A percentile compares a stretch with the other conserved stretches of the same genome.
Evolutionary conservation across 2,329 filamentous ascomycete genomes (phyloP).

Genomic region (Trichoderma gracile): DNA sequence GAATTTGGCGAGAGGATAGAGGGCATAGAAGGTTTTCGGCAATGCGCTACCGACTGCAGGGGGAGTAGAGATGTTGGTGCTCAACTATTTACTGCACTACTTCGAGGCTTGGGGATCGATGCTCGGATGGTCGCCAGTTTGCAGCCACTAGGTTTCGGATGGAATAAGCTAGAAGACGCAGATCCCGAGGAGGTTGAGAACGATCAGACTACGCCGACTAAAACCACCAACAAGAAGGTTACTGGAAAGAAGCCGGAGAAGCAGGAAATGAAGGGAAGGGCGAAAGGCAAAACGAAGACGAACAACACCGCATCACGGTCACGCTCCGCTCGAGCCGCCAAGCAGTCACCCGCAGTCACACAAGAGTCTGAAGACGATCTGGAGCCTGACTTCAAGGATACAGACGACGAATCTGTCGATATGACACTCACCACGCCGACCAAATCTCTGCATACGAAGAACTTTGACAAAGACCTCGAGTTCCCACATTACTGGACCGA

Average conservation of each 20-base stretch:
- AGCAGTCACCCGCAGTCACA: slow-evolving; percentile 10
- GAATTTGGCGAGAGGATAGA: slow-evolving; percentile 79
- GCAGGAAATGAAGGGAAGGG: slow-evolving; percentile 28
- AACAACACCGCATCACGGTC: not conserved
- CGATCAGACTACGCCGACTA: slow-evolving; percentile 24
- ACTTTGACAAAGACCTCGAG: slow-evolving; percentile 73
- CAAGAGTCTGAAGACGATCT: slow-evolving; percentile 54
- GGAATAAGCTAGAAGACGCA: slow-evolving; percentile 83
- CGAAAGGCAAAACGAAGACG: slow-evolving; percentile 28
- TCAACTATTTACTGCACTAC: slow-evolving; percentile 83
- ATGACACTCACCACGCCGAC: slow-evolving; percentile 48
- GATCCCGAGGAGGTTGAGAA: slow-evolving; percentile 47
- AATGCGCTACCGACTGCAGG: slow-evolving; percentile 65
- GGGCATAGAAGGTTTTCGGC: slow-evolving; percentile 67
- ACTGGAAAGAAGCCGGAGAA: slow-evolving; percentile 23
- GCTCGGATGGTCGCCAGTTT: slow-evolving; percentile 80
- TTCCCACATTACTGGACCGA: slow-evolving; percentile 95
- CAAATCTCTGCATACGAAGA: slow-evolving; percentile 42
- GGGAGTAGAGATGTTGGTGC: slow-evolving; percentile 87
- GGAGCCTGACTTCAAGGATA: slow-evolving; percentile 45
- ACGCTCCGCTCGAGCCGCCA: slow-evolving; percentile 26
- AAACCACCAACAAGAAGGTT: slow-evolving; percentile 22
- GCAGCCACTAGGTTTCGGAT: slow-evolving; percentile 86
- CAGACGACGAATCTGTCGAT: slow-evolving; percentile 62
- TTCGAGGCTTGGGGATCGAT: slow-evolving; percentile 79